Percentiles rank a stretch among this genome's conserved stretches.
Conservation (phyloP, 768 basidiomycete species). For the Pleurotus platypus region DNA sequence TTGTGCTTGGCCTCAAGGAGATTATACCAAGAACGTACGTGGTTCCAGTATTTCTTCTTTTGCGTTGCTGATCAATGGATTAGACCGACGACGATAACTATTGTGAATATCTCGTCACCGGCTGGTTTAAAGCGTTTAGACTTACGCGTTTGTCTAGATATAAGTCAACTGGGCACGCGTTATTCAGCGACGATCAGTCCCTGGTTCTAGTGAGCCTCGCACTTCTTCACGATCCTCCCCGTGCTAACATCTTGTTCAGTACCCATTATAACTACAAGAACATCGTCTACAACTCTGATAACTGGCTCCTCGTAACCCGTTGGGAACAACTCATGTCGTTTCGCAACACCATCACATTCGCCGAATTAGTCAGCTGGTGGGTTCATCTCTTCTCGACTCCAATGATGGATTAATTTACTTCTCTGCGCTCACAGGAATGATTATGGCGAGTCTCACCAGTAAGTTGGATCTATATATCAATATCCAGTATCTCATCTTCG, state of each 20-base stretch:
- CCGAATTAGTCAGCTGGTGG: conserved; percentile 71
- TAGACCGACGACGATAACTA: conserved; percentile 46
- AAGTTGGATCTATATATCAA: conserved; percentile 10
- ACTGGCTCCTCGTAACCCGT: conserved; percentile 63
- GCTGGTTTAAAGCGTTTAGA: neutral
- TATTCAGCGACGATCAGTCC: conserved; percentile 44
- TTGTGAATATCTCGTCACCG: conserved; percentile 25
- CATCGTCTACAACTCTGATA: conserved; percentile 61
- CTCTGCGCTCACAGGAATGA: conserved; percentile 48
- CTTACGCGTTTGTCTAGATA: conserved; percentile 25
- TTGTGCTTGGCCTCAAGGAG: conserved; percentile 57
- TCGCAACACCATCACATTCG: conserved; percentile 48
- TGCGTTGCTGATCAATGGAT: neutral
- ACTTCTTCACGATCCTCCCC: neutral
- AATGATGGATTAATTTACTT: neutral
- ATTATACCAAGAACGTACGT: conserved; percentile 38
- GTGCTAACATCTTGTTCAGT: conserved; percentile 31
- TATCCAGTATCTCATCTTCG: neutral
- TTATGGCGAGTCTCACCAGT: conserved; percentile 76
- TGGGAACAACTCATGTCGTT: conserved; percentile 69
- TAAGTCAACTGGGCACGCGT: conserved; percentile 36
- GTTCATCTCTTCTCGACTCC: conserved; percentile 2
- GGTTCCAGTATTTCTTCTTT: neutral
- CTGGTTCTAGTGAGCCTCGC: conserved; percentile 40
- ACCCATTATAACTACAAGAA: conserved; percentile 59